Percentiles rank a stretch among this genome's conserved stretches.
These are phyloP conservation scores for Marasmius oreades DNA, from an alignment of 1,284 basidiomycete species.

Conservation along the genomic window DNA sequence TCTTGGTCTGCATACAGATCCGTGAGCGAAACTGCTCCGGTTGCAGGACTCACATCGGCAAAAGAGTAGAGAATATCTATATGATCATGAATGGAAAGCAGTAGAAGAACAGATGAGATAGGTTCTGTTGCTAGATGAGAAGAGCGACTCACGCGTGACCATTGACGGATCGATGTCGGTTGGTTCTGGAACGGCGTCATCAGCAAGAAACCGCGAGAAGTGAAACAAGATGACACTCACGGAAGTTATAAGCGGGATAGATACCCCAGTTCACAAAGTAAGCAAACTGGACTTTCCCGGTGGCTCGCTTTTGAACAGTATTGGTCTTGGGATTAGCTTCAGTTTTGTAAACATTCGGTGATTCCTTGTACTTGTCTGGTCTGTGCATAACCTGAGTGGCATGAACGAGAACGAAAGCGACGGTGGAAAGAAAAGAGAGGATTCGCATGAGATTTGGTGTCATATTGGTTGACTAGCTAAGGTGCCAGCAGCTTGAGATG, in stretches of 20 bases:
- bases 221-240: slow-evolving; percentile 33
- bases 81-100: no score
- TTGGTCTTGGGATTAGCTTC: slow-evolving; percentile 36
- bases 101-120: neutral
- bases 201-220: slow-evolving; percentile 6
- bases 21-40: slow-evolving; percentile 68
- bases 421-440: slow-evolving; percentile 7
- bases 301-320: slow-evolving; percentile 43
- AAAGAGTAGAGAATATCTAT: slow-evolving; percentile 86
- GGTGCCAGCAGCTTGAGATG: neutral
- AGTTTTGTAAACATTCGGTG: slow-evolving; percentile 33
- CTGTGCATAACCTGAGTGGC: slow-evolving; percentile 58
- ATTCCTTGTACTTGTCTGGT: slow-evolving; percentile 44
- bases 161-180: slow-evolving; percentile 54
- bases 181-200: slow-evolving; percentile 25
- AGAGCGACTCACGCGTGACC: slow-evolving; percentile 40
- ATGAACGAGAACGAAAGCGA: slow-evolving; percentile 21
- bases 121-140: neutral
- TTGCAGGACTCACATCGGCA: slow-evolving; percentile 70
- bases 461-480: neutral
- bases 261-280: slow-evolving; percentile 74
- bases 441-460: neutral
- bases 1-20: slow-evolving; percentile 84
- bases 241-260: slow-evolving; percentile 72
- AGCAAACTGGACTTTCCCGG: slow-evolving; percentile 49